Evolutionary conservation across 139 green algal genomes (phyloP).

Genomic region (Diplosphaera chodatii): DNA sequence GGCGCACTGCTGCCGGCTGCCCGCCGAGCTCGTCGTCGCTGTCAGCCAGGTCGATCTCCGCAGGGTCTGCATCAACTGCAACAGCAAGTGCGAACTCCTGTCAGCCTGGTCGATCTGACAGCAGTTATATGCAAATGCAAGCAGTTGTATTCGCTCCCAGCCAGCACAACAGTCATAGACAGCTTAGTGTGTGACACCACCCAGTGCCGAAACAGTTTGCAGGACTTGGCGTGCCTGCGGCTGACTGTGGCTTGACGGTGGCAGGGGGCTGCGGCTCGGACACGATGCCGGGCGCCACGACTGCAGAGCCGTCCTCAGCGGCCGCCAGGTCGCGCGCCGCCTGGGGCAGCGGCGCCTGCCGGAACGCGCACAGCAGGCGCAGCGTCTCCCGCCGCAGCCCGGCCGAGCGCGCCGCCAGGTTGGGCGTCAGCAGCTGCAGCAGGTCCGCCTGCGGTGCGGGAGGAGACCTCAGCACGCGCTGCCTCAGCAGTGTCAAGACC

Average conservation of each 20-base stretch:
- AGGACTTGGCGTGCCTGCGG: too few species aligned
- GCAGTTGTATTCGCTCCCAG: too few species aligned
- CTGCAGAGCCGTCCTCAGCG: not conserved
- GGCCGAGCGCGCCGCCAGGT: slow-evolving; percentile 26
- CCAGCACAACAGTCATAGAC: too few species aligned
- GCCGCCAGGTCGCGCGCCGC: not conserved
- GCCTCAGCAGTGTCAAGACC: too few species aligned
- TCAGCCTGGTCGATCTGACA: too few species aligned
- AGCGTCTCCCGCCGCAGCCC: slow-evolving; percentile 42
- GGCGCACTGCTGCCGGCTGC: not conserved
- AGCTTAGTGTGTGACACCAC: too few species aligned
- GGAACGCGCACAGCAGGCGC: slow-evolving; percentile 51
- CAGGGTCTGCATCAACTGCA: not conserved
- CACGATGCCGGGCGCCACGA: not conserved
- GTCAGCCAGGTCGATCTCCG: not conserved
- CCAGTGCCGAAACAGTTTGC: too few species aligned
- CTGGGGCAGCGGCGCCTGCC: slow-evolving; percentile 34
- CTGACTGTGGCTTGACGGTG: too few species aligned
- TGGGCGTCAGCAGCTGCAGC: slow-evolving; percentile 30
- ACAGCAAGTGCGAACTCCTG: too few species aligned
- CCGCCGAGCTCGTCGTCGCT: not conserved
- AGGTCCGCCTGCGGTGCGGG: slow-evolving; percentile 10
- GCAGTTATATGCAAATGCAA: too few species aligned
- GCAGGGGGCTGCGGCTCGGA: too few species aligned
- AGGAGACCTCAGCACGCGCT: too few species aligned